These are phyloP conservation scores for Neurospora sp. DNA, from an alignment of 495 filamentous ascomycete genomes.

Conservation along the genomic window DNA sequence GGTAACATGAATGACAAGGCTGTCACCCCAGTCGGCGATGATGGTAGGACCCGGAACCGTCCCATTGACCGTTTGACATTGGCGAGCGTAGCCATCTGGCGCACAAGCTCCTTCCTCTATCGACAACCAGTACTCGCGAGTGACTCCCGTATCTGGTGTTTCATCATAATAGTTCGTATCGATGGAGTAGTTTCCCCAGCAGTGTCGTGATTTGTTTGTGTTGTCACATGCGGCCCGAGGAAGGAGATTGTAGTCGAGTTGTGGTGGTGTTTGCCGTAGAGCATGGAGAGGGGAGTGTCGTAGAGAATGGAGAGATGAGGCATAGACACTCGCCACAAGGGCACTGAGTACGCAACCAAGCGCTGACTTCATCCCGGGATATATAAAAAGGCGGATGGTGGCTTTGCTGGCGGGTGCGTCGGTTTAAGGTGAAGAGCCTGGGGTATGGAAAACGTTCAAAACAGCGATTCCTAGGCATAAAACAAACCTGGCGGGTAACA, in stretches of 20 bases:
- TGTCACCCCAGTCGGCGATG: constrained; percentile 40
- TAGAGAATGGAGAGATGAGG: background rate
- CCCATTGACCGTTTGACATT: constrained; percentile 47
- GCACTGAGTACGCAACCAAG: background rate
- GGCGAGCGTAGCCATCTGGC: constrained; percentile 44
- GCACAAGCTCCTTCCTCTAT: constrained; percentile 14
- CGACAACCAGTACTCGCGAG: constrained; percentile 18
- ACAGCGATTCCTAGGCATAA: background rate
- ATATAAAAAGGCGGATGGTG: background rate
- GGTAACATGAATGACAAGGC: constrained; percentile 26
- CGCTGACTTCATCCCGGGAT: background rate
- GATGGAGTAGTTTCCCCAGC: constrained; percentile 14
- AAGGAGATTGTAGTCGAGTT: background rate
- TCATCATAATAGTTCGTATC: constrained; percentile 18
- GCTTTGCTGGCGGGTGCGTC: background rate
- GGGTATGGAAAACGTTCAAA: background rate
- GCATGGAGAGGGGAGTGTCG: background rate
- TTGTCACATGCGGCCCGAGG: constrained; percentile 2
- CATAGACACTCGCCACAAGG: background rate
- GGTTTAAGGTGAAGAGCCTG: background rate
- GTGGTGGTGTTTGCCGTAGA: background rate
- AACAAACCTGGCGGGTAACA: background rate
- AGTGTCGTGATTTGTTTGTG: constrained; percentile 9
- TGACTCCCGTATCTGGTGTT: constrained; percentile 1
- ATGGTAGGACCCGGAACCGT: constrained; percentile 47